Base-by-base conservation (phyloP, 352 stramenopile genomes). In the Peronospora farinosa region DNA sequence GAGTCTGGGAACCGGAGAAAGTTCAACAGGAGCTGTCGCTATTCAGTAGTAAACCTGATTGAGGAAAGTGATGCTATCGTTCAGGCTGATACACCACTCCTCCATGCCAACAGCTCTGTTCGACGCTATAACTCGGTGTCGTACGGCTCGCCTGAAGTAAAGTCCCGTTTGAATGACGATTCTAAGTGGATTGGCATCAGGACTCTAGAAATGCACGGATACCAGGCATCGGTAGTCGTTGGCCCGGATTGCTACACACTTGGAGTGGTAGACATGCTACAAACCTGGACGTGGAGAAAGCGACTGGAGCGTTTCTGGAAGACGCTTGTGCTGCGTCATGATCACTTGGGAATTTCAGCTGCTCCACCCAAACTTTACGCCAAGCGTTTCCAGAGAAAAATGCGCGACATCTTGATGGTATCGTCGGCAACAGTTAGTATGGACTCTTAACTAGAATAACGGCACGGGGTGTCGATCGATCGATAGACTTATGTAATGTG, bases 221-320 rank as follows among this genome's bases (percentile, higher is more conserved):
- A 87, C 39, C 74, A 86, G 36, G 80, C 78, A 13, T 83, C 57
- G 27, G 76, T 80, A 28, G 81, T 96, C 0, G 66, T 92, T 40
- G 84, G 82, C 0, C 84, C 86, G 0, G 81, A 93, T 47, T 88
- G 85, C 42, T 96, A 95, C 53, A 95, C 86, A 23, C 60, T 96
- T 30, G 86, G 86, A 30, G 63, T 96, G 19, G 83, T 96, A n/a
- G 86, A 96, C 54, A 95, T 96, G 57, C 63, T 96, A 21, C 86
- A 96, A 57, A 89, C 79, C 19, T 96, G 82, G 83, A 95, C 84
- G 30, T 88, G 71, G 65, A 33, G 64, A 9, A 96, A 96, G 55
- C 72, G 76, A 0, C 41, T 92, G 13, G 86, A 96, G 54, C 72
- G 82, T 37, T 51, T 90, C 32, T 93, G 84, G 74, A 96, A 96